These are phyloP conservation scores for Jasminum sambac DNA, from an alignment of 257 asterid species.

Conservation along the genomic window DNA sequence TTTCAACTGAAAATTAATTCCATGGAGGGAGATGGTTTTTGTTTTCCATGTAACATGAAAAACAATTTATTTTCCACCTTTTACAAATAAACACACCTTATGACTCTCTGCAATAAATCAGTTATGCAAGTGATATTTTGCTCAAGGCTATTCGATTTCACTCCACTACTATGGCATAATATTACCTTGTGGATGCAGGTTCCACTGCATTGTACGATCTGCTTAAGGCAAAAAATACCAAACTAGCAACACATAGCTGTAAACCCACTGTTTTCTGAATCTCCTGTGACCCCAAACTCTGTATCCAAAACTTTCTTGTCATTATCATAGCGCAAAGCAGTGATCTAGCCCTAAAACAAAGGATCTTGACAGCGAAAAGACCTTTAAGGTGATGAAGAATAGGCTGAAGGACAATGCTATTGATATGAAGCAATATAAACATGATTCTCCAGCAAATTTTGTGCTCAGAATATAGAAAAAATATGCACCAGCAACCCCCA, in stretches of 20 bases:
- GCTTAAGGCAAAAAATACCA: slow-evolving; percentile 68
- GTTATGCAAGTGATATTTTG: slow-evolving; percentile 11
- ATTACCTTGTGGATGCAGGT: slow-evolving; percentile 59
- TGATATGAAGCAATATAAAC: slow-evolving; percentile 80
- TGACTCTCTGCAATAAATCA: slow-evolving; percentile 8
- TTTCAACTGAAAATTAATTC: too few species aligned
- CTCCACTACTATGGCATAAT: background rate
- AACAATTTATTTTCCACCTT: too few species aligned
- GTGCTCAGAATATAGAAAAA: slow-evolving; percentile 82
- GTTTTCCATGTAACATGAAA: too few species aligned
- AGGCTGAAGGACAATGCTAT: slow-evolving; percentile 73
- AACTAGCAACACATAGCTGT: slow-evolving; percentile 59
- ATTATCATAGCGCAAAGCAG: slow-evolving; percentile 14
- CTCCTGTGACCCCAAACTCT: slow-evolving; percentile 59
- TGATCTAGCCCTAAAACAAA: slow-evolving; percentile 5
- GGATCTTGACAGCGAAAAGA: slow-evolving; percentile 26
- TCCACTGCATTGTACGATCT: slow-evolving; percentile 58
- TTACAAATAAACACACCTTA: background rate
- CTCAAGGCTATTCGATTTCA: slow-evolving; percentile 17
- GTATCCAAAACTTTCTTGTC: slow-evolving; percentile 27
- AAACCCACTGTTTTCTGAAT: slow-evolving; percentile 56
- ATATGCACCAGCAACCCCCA: slow-evolving; percentile 93
- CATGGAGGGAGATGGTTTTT: too few species aligned
- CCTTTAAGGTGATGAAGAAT: slow-evolving; percentile 74
- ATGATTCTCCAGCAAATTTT: slow-evolving; percentile 69